Base-by-base conservation (phyloP, 768 basidiomycete genomes). In the Lactarius hengduanensis region DNA sequence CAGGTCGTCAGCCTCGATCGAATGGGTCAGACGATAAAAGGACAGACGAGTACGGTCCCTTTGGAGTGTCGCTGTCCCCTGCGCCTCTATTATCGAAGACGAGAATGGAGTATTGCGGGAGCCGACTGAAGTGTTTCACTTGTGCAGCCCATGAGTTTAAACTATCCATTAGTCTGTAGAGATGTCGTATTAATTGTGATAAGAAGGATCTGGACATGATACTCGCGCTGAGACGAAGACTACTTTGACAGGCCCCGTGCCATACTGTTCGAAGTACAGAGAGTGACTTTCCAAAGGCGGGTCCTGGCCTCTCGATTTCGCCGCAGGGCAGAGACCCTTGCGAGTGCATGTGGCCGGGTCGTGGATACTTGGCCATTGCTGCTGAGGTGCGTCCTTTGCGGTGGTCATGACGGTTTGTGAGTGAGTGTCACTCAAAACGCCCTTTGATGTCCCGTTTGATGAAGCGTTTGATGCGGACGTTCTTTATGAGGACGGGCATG, bases 61-160 rank as follows among this genome's bases (percentile, higher is more conserved):
- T 76, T 0, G 92, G 92, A 50, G 84, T 79, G 5, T 81, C 84
- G 36, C 88, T 90, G 74, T 91, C 83, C 7, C 92, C 92, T 6
- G 90, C 91, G 1, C 92, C 92, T 41, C 92, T 83, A 74, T 94
- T 94, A 76, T 94, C 92, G 72, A 94, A 92, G 5, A 91, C 90
- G 2, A 94, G 78, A 13, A 84, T 77, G 1, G 85, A 81, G 72
- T 88, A 89, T 38, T 84, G 77, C 13, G 79, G 76, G 13, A 81
- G 74, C 26, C 72, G 75, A 9, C 81, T 80, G 70, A 94, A 92
- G 72, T 88, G 79, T 5, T 80, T 74, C 2, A 94, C 87, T 73
- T 93, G 91, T 0, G 78, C 72, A 0, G 74, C 72, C 91, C 90
- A 93, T 1, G 80, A 80, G 72, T 86, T 90, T 5, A 81, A 85